Evolutionary conservation across 371 early-diverging fungal species (phyloP), one percentile per base, ranked within the genome.

Genomic region (Mucor indicus): DNA sequence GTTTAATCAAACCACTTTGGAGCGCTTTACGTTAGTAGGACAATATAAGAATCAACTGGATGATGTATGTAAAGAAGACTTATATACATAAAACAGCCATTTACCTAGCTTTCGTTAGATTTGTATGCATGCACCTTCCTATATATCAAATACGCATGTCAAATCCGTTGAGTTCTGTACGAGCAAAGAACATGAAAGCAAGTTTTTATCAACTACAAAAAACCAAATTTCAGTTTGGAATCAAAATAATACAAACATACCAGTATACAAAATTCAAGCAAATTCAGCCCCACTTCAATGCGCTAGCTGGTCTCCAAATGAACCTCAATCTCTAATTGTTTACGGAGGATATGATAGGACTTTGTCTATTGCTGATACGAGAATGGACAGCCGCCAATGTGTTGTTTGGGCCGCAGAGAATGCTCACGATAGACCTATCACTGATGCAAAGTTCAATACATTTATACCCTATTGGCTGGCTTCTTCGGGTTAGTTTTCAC

Each of bases 381-480:
- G 74, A 3, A 29, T 41, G 13, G 20, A 30, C 10, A 25, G 25
- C 30, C 19, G 32, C 4, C 36, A 36, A 7, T 30, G 41, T 3
- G 30, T 53, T 19, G 67, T 59, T 0, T 69, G 69, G 70, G 45
- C 42, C 19, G 59, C 53, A 3, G 25, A 43, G 7, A 43, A 59
- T 21, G 67, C 69, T 0, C 77, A 73, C 38, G 51, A 50, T 19
- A 62, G 52, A 3, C 50, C 81, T 9, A 75, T 89, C 9, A 76
- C 66, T 4, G 80, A 83, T 32, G 71, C 83, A 4, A 55, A 78
- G 30, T 88, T 88, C 68, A 86, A 75, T 51, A 85, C 90, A 10
- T 88, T 87, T 49, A 69, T 90, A 40, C 91, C 92, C 4, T 87
- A 89, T 52, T 90, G 89, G 91, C 47, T 92, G 32, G 90, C 90